phyloP scores from a whole-genome alignment of 2,329 filamentous ascomycete genomes.

The Trichoderma asperellum region DNA sequence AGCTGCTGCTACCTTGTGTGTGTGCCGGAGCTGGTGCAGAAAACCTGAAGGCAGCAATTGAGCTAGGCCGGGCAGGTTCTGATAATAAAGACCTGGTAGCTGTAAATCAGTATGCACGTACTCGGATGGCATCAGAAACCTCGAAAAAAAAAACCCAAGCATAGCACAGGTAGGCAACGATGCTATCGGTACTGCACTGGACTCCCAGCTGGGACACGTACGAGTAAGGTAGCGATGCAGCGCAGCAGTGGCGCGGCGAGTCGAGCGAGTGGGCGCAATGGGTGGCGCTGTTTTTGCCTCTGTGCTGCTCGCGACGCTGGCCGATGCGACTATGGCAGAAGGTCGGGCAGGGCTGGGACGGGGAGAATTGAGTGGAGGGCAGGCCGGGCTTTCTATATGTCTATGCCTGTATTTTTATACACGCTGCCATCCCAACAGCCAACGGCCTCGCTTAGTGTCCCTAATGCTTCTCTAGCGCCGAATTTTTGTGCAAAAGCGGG shows the following conservation, averaged over 20 bases:
- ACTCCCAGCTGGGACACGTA: not conserved
- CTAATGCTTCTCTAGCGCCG: conserved; percentile 42
- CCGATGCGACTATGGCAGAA: conserved; percentile 17
- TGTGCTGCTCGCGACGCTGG: conserved; percentile 12
- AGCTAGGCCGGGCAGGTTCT: not conserved
- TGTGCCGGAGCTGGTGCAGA: not conserved
- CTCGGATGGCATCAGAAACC: not conserved
- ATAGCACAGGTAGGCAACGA: not conserved
- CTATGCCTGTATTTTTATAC: conserved; percentile 53
- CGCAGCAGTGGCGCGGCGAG: not conserved
- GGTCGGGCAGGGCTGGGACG: conserved; percentile 30
- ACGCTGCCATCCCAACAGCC: conserved; percentile 40
- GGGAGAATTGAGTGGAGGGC: conserved; percentile 50
- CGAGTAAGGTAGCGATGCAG: conserved; percentile 14
- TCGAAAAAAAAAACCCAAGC: not conserved
- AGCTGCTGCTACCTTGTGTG: not conserved
- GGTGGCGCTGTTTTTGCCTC: conserved; percentile 22
- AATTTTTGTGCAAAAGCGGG: conserved; percentile 26
- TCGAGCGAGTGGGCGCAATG: not conserved
- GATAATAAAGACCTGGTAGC: not conserved
- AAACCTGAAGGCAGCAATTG: not conserved
- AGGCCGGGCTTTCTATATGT: conserved; percentile 51
- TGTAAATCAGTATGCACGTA: not conserved
- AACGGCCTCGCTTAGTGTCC: conserved; percentile 48
- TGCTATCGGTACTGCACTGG: not conserved